Conservation (phyloP, 768 basidiomycete genomes). For the Mycena polygramma region DNA sequence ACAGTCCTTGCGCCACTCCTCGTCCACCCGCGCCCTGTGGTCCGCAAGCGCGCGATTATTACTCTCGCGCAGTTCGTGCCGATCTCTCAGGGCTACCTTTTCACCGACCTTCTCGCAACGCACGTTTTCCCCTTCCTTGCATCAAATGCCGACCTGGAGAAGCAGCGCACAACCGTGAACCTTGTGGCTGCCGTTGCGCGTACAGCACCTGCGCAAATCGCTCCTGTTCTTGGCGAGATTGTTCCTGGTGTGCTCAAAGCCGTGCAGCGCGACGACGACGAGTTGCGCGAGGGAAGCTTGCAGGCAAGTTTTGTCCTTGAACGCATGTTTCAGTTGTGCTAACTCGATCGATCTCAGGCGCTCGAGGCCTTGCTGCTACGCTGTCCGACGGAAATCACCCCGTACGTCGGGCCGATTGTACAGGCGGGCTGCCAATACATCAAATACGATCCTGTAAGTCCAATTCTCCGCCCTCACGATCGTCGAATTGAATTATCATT, state of each 20-base stretch:
- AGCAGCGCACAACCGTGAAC: slow-evolving; percentile 83
- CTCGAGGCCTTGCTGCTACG: slow-evolving; percentile 87
- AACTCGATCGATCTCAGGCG: slow-evolving; percentile 61
- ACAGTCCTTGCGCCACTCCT: slow-evolving; percentile 78
- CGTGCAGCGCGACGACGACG: slow-evolving; percentile 82
- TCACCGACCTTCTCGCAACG: slow-evolving; percentile 68
- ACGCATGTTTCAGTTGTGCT: slow-evolving; percentile 9
- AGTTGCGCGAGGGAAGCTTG: slow-evolving; percentile 82
- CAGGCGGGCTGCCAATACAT: slow-evolving; percentile 82
- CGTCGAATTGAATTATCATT: neutral
- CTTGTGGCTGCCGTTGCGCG: slow-evolving; percentile 86
- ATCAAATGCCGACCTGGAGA: slow-evolving; percentile 67
- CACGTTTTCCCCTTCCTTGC: slow-evolving; percentile 73
- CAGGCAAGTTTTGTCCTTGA: slow-evolving; percentile 61
- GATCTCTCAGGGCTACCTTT: slow-evolving; percentile 73
- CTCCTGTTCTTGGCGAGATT: slow-evolving; percentile 69
- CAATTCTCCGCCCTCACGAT: neutral
- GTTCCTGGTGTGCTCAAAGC: slow-evolving; percentile 81
- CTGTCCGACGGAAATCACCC: slow-evolving; percentile 85
- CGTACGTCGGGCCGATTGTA: slow-evolving; percentile 77
- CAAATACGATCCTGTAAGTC: slow-evolving; percentile 92
- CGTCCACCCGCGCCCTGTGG: slow-evolving; percentile 82
- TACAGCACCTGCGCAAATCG: slow-evolving; percentile 76
- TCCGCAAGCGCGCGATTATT: slow-evolving; percentile 92
- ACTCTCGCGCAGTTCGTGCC: slow-evolving; percentile 89